Evolutionary conservation across 768 basidiomycete genomes (phyloP), one percentile per base, ranked within the genome.

Genomic region (Lactifluus volemus): DNA sequence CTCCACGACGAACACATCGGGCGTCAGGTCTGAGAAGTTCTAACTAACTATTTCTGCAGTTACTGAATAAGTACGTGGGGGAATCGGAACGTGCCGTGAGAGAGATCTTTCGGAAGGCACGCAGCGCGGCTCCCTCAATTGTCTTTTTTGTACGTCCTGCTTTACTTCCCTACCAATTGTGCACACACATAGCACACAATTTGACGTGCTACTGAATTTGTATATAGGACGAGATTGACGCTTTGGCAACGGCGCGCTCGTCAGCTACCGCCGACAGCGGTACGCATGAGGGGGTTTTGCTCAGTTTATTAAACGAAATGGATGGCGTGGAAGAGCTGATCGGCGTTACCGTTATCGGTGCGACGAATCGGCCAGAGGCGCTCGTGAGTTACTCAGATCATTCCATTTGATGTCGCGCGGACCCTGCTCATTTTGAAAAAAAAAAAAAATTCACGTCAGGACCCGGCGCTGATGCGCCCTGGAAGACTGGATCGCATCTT

Each of bases 291-390:
- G 94, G 97, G 8, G 92, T 98, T 12, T 79, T 99, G 8, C 95
- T 95, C 1, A 96, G 86, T 62, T 77, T 99, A 12, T 71, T 99
- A 58, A 98, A 96, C 69, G 97, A 99, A 70, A 98, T 98, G 93
- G 97, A 98, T 69, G 97, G 97, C 19, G 89, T 98, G 0, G 92
- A 98, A 73, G 93, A 96, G 73, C 78, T 98, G 19, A 77, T 88
- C 17, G 94, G 95, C 0, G 97, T 99, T n/a, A 95, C 92, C 0
- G 83, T 98, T 38, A 83, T 99, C 10, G 97, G 93, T 1, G 97
- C 97, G 0, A 99, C 97, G 12, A 98, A 99, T 70, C 76, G 95
- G 59, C 97, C 97, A 8, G 94, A 97, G 63, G 84, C 84, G n/a
- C 55, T 66, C 4, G 65, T 66, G 42, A 45, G 59, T 55, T 38